Evolutionary conservation across 495 filamentous ascomycete species (phyloP), one percentile per base, ranked within the genome.

Genomic region (Neurospora intermedia): DNA sequence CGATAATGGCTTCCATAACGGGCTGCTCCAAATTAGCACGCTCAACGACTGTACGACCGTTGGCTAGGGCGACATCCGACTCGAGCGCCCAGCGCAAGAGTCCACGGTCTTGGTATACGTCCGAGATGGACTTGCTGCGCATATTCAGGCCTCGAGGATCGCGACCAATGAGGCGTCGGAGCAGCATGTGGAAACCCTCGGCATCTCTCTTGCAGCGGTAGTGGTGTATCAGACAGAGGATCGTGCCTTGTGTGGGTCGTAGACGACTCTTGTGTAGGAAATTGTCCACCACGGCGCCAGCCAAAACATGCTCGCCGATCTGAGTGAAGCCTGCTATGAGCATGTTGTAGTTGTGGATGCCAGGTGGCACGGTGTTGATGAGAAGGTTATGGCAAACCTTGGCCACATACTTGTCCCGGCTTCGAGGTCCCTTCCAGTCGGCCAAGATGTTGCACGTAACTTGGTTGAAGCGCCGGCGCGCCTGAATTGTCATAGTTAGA

Each of bases 301-400:
- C 84, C 10, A 93, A 80, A 31, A 83, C 78, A 74, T 84, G 79
- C 43, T 84, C 82, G 69, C 83, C 79, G 16, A 89, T 78, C 40
- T 82, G 80, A 45, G 85, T 85, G 62, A 94, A 88, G 39, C 84
- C 83, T 16, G 82, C 75, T 20, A 94, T 85, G 35, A 94, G 82
- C 41, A 85, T 82, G 75, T 93, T 93, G 82, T 90, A 93, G 13
- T 89, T 93, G 42, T 85, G 77, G 18, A 90, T 83, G 70, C 84
- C 85, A 3, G 91, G 91, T 6, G 89, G 85, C 5, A 86, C 79
- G 6, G 80, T 74, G 6, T 85, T 88, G 4, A 86, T 80, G 15
- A 93, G 83, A 4, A 94, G 79, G 78, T 91, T 90, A 76, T 89
- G 90, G 79, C 89, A 92, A 38, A 94, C 85, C 75, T 88, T 89